phyloP scores from a whole-genome alignment of 208 protist species.

The Acanthamoeba royreba region DNA sequence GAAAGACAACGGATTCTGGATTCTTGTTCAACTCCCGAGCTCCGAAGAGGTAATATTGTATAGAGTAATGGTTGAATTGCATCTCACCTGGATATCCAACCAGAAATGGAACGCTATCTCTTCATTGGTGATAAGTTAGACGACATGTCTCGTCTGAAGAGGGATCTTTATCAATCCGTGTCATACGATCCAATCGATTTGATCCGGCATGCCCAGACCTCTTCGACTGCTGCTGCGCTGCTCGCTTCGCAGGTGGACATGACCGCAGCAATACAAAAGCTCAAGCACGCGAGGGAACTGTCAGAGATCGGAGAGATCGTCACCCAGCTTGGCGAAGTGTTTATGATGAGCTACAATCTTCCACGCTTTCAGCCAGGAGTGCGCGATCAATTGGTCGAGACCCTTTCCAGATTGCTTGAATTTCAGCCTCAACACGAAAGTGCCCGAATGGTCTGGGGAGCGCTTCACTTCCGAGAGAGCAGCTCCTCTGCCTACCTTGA shows the following conservation, averaged over 20 bases:
- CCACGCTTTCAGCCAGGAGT: background rate
- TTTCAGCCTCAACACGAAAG: background rate
- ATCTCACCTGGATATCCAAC: no score
- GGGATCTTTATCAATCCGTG: no score
- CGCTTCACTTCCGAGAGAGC: background rate
- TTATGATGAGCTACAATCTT: background rate
- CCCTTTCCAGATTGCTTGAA: background rate
- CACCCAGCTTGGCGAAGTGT: background rate
- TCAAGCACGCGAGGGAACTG: background rate
- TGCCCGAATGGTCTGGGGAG: background rate
- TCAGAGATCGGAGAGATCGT: background rate
- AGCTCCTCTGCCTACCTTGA: background rate
- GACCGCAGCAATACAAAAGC: background rate
- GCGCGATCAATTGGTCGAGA: background rate
- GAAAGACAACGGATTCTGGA: no score
- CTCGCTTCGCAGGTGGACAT: background rate
- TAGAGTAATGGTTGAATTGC: no score
- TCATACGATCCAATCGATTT: no score
- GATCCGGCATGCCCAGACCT: no score
- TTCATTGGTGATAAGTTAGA: no score
- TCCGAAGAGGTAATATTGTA: no score
- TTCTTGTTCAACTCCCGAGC: no score
- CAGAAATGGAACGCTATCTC: no score
- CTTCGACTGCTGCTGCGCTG: no score
- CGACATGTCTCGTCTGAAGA: no score